Percentiles rank a stretch among this genome's conserved stretches.
Evolutionary conservation across 2,329 filamentous ascomycete genomes (phyloP).

Genomic region (Bipolaris zeicola): DNA sequence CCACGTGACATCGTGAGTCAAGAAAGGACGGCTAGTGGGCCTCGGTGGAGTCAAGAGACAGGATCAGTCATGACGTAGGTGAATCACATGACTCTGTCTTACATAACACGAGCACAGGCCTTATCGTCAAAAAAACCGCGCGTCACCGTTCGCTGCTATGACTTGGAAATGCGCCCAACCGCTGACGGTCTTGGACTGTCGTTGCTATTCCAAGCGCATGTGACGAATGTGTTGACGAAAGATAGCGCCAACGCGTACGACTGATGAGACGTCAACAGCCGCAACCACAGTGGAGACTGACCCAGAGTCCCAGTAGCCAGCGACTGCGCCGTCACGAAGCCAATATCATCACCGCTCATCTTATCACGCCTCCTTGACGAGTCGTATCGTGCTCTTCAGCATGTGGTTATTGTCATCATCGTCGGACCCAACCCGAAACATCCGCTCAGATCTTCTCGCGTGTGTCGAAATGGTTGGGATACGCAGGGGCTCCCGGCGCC

Average conservation of each 20-base stretch:
- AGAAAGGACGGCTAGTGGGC: background rate
- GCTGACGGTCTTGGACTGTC: background rate
- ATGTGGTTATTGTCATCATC: constrained; percentile 24
- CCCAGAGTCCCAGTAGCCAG: background rate
- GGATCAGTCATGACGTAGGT: constrained; percentile 3
- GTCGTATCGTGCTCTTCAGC: constrained; percentile 8
- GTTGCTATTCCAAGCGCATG: background rate
- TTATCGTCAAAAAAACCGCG: background rate
- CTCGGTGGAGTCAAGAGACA: background rate
- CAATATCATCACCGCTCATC: constrained; percentile 5
- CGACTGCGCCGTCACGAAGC: background rate
- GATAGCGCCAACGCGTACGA: background rate
- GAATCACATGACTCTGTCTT: background rate
- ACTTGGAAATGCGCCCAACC: background rate
- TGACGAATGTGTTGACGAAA: constrained; percentile 6
- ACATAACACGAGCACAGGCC: background rate
- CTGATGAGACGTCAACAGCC: constrained; percentile 2
- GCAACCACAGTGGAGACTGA: constrained; percentile 3
- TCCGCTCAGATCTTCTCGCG: constrained; percentile 15
- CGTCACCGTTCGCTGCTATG: constrained; percentile 1
- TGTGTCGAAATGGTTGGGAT: constrained; percentile 32
- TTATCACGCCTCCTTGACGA: background rate
- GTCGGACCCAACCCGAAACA: constrained; percentile 21
- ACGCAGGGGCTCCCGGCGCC: constrained; percentile 18
- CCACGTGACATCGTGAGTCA: constrained; percentile 16